These are phyloP conservation scores for Phaeosphaeria sp. DNA, from an alignment of 2,329 filamentous ascomycete species.

Conservation along the genomic window DNA sequence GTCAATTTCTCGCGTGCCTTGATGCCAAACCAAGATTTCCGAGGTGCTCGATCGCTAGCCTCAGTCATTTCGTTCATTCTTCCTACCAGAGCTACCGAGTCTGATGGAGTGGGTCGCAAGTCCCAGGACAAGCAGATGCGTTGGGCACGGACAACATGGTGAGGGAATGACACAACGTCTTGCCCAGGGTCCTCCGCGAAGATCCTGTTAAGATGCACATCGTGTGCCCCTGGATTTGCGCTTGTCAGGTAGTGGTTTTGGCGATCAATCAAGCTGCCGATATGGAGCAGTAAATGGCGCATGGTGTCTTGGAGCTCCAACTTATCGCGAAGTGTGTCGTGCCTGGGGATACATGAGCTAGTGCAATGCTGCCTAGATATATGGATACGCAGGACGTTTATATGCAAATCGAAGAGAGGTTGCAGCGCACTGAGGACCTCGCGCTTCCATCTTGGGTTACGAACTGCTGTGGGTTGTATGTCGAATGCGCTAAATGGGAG, in stretches of 20 bases:
- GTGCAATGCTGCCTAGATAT: not conserved
- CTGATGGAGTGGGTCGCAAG: not conserved
- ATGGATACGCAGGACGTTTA: not conserved
- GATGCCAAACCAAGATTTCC: not conserved
- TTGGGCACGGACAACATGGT: not conserved
- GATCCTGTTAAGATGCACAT: not conserved
- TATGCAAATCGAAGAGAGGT: not conserved
- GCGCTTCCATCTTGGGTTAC: not conserved
- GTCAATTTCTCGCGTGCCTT: not conserved
- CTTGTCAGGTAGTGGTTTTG: not conserved
- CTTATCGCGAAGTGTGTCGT: not conserved
- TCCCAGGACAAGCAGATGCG: not conserved
- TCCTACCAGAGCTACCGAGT: not conserved
- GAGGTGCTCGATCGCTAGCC: not conserved
- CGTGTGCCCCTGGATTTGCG: not conserved
- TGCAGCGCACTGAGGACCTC: not conserved
- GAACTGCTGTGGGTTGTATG: not conserved
- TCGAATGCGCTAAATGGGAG: not conserved
- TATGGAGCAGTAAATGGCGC: not conserved
- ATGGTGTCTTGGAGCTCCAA: not conserved
- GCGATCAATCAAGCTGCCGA: not conserved
- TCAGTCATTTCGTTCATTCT: not conserved
- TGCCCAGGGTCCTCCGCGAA: not conserved
- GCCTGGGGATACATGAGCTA: not conserved
- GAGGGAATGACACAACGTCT: not conserved